These are phyloP conservation scores for Talaromyces rugulosus DNA, from an alignment of 2,329 filamentous ascomycete species.

Conservation along the genomic window DNA sequence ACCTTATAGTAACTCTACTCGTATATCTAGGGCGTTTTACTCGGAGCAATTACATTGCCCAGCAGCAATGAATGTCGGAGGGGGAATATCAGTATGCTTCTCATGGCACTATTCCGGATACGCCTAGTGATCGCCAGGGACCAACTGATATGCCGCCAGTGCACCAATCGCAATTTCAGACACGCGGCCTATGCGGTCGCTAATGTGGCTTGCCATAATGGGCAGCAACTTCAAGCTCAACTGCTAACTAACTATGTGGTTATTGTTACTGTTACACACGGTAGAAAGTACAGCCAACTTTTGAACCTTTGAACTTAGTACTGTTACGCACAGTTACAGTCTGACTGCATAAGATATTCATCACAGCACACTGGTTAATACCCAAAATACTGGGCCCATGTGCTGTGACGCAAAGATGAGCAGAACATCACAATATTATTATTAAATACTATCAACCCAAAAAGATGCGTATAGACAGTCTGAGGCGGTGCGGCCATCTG, in stretches of 20 bases:
- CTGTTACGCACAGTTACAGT: too few species aligned
- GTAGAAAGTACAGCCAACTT: neutral
- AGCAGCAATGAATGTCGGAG: neutral
- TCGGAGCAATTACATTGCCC: neutral
- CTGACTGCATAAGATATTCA: neutral
- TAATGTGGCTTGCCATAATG: neutral
- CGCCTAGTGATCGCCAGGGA: neutral
- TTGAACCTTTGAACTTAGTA: too few species aligned
- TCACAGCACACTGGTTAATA: neutral
- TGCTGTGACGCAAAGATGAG: neutral
- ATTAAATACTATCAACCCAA: neutral
- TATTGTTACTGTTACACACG: neutral
- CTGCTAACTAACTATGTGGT: too few species aligned
- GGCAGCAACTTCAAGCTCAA: neutral
- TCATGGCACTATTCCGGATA: neutral
- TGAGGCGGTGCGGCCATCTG: neutral
- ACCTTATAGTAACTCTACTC: neutral
- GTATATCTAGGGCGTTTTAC: neutral
- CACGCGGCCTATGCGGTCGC: neutral
- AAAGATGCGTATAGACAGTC: neutral
- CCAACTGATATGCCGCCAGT: neutral
- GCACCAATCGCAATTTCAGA: neutral
- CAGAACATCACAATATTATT: neutral
- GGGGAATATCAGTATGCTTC: neutral
- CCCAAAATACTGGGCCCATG: too few species aligned